Evolutionary conservation across 108 stramenopile genomes (phyloP).

Genomic region (Conticribra weissflogii): DNA sequence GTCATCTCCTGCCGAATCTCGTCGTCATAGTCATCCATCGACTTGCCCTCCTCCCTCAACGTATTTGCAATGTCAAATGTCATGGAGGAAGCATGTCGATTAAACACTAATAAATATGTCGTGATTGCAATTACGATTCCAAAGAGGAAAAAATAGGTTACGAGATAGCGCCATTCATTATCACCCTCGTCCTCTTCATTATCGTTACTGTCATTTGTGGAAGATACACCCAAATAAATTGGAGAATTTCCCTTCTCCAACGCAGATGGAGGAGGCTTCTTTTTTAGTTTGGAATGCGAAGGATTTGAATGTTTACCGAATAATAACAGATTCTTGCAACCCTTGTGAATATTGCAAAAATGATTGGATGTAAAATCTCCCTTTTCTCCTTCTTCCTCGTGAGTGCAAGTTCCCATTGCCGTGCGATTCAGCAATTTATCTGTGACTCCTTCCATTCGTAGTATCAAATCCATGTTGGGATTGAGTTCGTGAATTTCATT

Average conservation of each 20-base stretch:
- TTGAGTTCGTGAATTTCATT: constrained; percentile 19
- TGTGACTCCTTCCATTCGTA: constrained; percentile 19
- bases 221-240: neutral
- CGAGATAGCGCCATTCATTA: neutral
- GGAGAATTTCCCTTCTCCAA: neutral
- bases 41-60: too few relatives aligned
- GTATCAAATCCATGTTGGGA: constrained; percentile 30
- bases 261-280: neutral
- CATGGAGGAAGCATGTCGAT: neutral
- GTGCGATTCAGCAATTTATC: constrained; percentile 7
- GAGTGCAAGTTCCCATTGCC: constrained; percentile 25
- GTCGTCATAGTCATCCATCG: neutral
- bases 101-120: neutral
- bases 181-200: neutral
- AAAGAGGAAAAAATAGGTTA: neutral
- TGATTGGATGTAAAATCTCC: too few relatives aligned
- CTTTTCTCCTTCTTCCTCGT: constrained; percentile 10
- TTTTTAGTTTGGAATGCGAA: neutral
- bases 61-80: neutral
- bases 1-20: neutral
- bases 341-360: constrained; percentile 26
- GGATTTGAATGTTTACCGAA: constrained; percentile 7
- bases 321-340: constrained; percentile 27
- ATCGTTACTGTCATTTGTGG: neutral
- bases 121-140: neutral